Conservation (phyloP, 2,329 filamentous ascomycete genomes). For the Eutypella sp. region DNA sequence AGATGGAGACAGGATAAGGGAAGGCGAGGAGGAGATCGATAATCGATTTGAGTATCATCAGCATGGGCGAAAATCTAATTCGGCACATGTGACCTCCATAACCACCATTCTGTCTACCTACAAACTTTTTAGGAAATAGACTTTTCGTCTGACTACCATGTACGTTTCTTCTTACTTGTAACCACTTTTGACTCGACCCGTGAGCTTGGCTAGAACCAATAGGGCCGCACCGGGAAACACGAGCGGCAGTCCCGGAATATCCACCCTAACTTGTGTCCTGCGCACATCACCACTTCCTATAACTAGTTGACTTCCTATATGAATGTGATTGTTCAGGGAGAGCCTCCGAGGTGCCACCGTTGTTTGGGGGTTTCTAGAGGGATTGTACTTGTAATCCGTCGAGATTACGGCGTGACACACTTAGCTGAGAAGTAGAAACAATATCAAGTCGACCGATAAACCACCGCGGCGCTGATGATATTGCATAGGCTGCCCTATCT, state of each 20-base stretch:
- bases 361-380: neutral
- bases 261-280: too few relatives aligned
- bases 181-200: too few relatives aligned
- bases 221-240: too few relatives aligned
- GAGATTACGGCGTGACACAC: slow-evolving; percentile 9
- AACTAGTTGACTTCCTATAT: too few relatives aligned
- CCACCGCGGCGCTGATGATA: neutral
- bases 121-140: neutral
- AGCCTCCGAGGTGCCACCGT: neutral
- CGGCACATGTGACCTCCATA: neutral
- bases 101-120: neutral
- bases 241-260: too few relatives aligned
- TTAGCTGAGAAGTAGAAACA: slow-evolving; percentile 12
- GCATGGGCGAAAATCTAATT: too few relatives aligned
- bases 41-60: too few relatives aligned
- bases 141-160: neutral
- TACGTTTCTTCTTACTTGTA: neutral
- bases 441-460: neutral
- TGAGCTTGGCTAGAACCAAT: too few relatives aligned
- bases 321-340: neutral
- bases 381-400: neutral
- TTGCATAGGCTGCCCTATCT: slow-evolving; percentile 5
- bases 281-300: too few relatives aligned
- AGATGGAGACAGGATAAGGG: too few relatives aligned
- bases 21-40: neutral